These are phyloP conservation scores for Trichosporon asahii DNA, from an alignment of 1,284 basidiomycete genomes.

Conservation along the genomic window DNA sequence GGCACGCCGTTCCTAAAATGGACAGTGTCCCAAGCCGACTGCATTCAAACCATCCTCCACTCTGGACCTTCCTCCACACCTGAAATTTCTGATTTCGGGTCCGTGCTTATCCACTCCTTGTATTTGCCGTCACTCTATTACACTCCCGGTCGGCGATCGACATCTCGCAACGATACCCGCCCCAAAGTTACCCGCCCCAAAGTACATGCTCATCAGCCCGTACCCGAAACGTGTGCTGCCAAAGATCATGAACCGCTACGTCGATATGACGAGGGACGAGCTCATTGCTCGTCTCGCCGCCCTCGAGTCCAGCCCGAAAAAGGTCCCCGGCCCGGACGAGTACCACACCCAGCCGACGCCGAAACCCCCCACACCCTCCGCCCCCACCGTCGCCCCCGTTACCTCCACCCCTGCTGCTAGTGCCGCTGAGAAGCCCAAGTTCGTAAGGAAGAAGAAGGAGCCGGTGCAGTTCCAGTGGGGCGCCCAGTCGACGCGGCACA, in stretches of 20 bases:
- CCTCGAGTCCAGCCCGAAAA: neutral
- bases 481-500: conserved; percentile 73
- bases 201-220: conserved; percentile 2
- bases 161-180: neutral
- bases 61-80: neutral
- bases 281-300: conserved; percentile 60
- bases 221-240: neutral
- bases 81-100: neutral
- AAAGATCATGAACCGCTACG: conserved; percentile 28
- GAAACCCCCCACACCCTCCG: conserved; percentile 1
- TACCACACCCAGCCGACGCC: conserved; percentile 53
- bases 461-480: conserved; percentile 57
- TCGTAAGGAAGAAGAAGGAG: conserved; percentile 24
- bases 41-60: neutral
- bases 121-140: neutral
- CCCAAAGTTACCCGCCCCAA: neutral
- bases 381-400: neutral
- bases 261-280: conserved; percentile 55
- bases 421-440: neutral
- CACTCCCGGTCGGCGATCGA: neutral
- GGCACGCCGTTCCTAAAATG: neutral
- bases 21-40: no score
- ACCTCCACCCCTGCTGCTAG: neutral
- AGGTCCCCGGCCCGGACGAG: conserved; percentile 35
- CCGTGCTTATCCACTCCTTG: no score